Conservation (phyloP, 2,329 filamentous ascomycete species). For the Trichoderma semiorbis region DNA sequence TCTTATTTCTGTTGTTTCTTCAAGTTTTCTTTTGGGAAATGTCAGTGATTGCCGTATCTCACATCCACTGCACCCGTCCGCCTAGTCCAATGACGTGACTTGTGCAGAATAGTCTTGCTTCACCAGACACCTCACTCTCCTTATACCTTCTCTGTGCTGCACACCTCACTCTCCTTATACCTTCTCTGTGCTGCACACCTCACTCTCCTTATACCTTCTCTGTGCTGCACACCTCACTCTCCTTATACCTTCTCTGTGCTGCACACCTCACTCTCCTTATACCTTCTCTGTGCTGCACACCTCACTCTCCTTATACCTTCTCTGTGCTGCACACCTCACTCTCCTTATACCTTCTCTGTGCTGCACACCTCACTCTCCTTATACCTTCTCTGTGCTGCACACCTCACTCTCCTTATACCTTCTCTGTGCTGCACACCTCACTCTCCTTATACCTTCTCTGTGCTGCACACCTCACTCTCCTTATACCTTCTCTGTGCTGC, state of each 20-base stretch:
- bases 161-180: neutral
- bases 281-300: too few relatives aligned
- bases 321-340: too few relatives aligned
- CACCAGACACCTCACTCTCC: neutral
- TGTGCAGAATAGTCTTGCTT: neutral
- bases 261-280: too few relatives aligned
- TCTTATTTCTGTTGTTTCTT: neutral
- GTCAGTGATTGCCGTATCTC: neutral
- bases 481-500: too few relatives aligned
- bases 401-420: too few relatives aligned
- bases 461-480: too few relatives aligned
- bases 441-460: too few relatives aligned
- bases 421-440: too few relatives aligned
- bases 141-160: neutral
- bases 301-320: too few relatives aligned
- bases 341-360: too few relatives aligned
- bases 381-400: too few relatives aligned
- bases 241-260: neutral
- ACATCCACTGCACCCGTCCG: neutral
- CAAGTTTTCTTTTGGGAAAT: neutral
- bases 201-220: neutral
- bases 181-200: neutral
- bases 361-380: too few relatives aligned
- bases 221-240: neutral
- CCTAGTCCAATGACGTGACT: neutral